Evolutionary conservation across 805 yeast genomes (phyloP).

Genomic region (Metschnikowia cerradonensis): DNA sequence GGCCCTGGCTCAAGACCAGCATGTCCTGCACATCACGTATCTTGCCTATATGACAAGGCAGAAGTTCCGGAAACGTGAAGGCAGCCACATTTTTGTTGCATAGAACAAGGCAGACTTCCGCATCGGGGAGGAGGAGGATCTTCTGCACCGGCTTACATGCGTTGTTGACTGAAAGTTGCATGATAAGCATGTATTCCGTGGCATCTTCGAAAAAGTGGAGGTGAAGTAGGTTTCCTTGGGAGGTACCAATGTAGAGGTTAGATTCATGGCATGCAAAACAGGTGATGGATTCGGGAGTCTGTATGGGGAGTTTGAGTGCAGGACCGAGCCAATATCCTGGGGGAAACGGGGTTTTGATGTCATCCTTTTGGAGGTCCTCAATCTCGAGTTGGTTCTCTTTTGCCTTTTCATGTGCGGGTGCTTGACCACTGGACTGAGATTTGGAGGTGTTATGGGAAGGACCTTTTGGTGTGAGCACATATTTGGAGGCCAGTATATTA

Average conservation of each 20-base stretch:
- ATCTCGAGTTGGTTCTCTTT: no score
- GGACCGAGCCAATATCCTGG: conserved; percentile 9
- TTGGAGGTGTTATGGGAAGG: no score
- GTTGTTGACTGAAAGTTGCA: conserved; percentile 18
- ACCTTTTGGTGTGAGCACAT: no score
- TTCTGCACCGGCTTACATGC: conserved; percentile 16
- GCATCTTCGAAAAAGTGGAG: conserved; percentile 39
- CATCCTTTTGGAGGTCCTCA: no score
- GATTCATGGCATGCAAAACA: conserved; percentile 23
- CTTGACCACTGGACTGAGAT: no score
- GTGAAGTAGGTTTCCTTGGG: conserved; percentile 34
- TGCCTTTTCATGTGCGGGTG: no score
- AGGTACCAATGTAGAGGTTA: conserved; percentile 37
- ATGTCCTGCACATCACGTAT: conserved; percentile 33
- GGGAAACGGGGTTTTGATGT: conserved; percentile 3
- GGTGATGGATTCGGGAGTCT: conserved; percentile 12
- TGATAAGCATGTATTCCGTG: conserved; percentile 28
- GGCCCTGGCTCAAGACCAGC: conserved; percentile 20
- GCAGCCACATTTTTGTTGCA: conserved; percentile 25
- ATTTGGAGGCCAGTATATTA: no score
- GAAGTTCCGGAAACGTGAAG: conserved; percentile 35
- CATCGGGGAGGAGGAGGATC: conserved; percentile 24
- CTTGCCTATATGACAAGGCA: conserved; percentile 35
- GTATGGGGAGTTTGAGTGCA: conserved; percentile 9
- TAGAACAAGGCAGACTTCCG: conserved; percentile 25